Evolutionary conservation across 2,329 filamentous ascomycete species (phyloP).

Genomic region (Beauveria sp.): DNA sequence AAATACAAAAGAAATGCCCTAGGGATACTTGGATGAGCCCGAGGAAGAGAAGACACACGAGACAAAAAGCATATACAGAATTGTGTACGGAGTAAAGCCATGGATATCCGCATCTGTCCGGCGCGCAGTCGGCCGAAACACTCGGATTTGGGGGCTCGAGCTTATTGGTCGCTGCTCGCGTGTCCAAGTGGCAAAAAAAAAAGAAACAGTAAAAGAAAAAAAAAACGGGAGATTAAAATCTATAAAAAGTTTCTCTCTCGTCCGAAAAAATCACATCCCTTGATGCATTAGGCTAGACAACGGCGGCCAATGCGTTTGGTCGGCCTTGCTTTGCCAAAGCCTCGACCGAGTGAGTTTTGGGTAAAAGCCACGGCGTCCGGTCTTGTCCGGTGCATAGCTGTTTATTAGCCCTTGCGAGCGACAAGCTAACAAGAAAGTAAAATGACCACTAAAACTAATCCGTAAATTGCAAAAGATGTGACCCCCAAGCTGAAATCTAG

Average conservation of each 20-base stretch:
- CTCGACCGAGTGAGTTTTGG: background rate
- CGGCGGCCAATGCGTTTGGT: background rate
- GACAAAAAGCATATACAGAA: background rate
- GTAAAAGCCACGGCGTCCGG: background rate
- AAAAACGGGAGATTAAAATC: background rate
- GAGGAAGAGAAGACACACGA: background rate
- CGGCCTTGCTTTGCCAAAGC: background rate
- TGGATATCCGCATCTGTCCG: conserved; percentile 9
- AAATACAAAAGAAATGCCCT: background rate
- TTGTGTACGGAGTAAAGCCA: background rate
- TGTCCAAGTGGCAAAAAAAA: background rate
- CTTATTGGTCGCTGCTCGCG: background rate
- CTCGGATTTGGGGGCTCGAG: background rate
- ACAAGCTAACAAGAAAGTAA: background rate
- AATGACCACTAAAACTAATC: background rate
- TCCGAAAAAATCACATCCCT: background rate
- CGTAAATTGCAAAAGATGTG: background rate
- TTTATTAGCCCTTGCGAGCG: too few species aligned
- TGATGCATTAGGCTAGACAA: background rate
- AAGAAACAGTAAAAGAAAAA: background rate
- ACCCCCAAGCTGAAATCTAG: background rate
- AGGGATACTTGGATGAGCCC: too few species aligned
- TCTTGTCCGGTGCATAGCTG: background rate
- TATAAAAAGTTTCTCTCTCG: too few species aligned
- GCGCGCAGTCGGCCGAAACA: background rate